Evolutionary conservation across 148 eudicot genomes (phyloP).

Genomic region (Silene latifolia): DNA sequence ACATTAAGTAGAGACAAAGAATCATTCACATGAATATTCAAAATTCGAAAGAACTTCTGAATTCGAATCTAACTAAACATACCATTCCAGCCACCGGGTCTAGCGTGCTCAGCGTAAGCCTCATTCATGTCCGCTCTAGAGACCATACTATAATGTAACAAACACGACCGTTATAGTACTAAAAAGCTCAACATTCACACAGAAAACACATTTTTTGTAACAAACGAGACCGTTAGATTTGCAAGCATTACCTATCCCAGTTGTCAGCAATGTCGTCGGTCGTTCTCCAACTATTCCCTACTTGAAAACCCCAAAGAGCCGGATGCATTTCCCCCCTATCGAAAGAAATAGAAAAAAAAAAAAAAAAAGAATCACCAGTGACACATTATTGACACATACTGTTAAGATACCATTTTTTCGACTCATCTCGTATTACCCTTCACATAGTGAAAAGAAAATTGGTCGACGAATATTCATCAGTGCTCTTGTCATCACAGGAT

Average conservation of each 20-base stretch:
- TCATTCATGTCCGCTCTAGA: slow-evolving; percentile 73
- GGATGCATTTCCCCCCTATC: slow-evolving; percentile 86
- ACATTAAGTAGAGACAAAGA: neutral
- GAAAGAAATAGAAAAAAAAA: neutral
- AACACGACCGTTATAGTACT: neutral
- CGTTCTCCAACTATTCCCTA: slow-evolving; percentile 94
- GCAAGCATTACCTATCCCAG: slow-evolving; percentile 53
- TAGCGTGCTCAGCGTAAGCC: slow-evolving; percentile 60
- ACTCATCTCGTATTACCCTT: slow-evolving; percentile 47
- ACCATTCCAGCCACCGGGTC: slow-evolving; percentile 99
- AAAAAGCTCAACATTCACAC: neutral
- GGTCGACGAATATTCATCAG: slow-evolving; percentile 71
- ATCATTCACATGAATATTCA: neutral
- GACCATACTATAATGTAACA: slow-evolving; percentile 58
- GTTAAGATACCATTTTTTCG: neutral
- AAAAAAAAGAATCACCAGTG: neutral
- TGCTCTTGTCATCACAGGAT: slow-evolving; percentile 82
- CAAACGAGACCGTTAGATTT: too few relatives aligned
- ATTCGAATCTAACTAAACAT: neutral
- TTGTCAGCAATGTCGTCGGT: slow-evolving; percentile 63
- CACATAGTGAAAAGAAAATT: slow-evolving; percentile 83
- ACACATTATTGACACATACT: too few relatives aligned
- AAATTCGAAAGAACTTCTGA: neutral
- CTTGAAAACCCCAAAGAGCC: slow-evolving; percentile 61
- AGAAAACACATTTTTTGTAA: too few relatives aligned